Percentiles rank a stretch among this genome's conserved stretches.
Evolutionary conservation across 2,329 filamentous ascomycete genomes (phyloP).

Genomic region (Diaporthe destruens): DNA sequence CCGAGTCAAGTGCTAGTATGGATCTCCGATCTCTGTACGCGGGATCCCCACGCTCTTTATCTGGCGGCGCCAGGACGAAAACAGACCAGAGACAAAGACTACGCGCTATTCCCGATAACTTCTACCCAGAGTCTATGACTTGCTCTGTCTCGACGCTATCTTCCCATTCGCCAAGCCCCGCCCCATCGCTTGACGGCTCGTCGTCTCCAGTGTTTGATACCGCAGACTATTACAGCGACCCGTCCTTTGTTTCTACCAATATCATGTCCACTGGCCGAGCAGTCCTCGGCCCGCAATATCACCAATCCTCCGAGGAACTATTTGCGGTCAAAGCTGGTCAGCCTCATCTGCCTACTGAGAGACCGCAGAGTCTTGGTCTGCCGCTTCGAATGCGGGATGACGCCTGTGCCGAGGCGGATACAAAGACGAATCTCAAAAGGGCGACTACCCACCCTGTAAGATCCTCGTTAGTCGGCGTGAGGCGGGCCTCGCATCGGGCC

Average conservation of each 20-base stretch:
- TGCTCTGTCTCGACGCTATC: constrained; percentile 38
- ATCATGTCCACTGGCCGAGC: constrained; percentile 28
- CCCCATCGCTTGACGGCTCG: constrained; percentile 21
- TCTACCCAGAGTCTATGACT: constrained; percentile 37
- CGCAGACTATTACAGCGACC: constrained; percentile 40
- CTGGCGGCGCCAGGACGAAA: not conserved
- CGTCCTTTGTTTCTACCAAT: constrained; percentile 31
- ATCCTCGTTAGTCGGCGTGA: constrained; percentile 17
- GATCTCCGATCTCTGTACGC: constrained; percentile 37
- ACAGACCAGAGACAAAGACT: constrained; percentile 29
- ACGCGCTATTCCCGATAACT: constrained; percentile 28
- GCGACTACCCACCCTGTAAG: constrained; percentile 4
- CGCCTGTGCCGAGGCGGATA: constrained; percentile 7
- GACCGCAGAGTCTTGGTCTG: constrained; percentile 29
- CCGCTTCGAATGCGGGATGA: constrained; percentile 31
- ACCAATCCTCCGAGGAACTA: not conserved
- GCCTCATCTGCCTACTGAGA: constrained; percentile 11
- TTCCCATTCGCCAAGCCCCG: constrained; percentile 34
- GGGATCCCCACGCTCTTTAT: constrained; percentile 32
- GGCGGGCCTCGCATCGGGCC: not conserved
- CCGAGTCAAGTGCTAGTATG: constrained; percentile 19
- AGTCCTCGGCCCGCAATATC: constrained; percentile 9
- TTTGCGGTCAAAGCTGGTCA: constrained; percentile 7
- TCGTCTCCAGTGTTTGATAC: constrained; percentile 37
- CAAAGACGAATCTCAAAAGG: constrained; percentile 21